Evolutionary conservation across 2,329 filamentous ascomycete genomes (phyloP).

Genomic region (Phyllosticta citriasiana): DNA sequence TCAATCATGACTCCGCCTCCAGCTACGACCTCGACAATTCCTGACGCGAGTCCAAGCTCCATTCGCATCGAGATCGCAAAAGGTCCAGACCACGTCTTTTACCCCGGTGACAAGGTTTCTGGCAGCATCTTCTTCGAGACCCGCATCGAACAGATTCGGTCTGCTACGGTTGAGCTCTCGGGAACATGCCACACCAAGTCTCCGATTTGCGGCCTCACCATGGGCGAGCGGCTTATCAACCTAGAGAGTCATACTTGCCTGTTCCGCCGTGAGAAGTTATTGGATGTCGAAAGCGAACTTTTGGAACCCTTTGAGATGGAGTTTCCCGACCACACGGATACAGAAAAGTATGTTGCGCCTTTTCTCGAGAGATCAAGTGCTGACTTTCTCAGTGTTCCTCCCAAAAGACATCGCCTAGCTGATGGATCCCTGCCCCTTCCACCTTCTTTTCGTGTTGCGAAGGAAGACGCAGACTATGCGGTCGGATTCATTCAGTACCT

Average conservation of each 20-base stretch:
- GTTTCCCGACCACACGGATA: background rate
- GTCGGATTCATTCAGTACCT: background rate
- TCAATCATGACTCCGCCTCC: background rate
- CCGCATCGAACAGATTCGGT: background rate
- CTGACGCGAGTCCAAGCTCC: background rate
- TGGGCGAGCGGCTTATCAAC: background rate
- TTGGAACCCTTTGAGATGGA: background rate
- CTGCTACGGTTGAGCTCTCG: background rate
- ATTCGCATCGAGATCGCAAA: background rate
- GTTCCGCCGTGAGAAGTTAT: background rate
- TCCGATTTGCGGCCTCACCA: too few relatives aligned
- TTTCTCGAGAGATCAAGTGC: background rate
- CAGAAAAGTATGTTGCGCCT: background rate
- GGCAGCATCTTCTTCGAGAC: background rate
- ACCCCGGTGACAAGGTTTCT: background rate
- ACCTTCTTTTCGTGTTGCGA: background rate
- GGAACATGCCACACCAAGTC: background rate
- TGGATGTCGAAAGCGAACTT: background rate
- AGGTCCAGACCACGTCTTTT: background rate
- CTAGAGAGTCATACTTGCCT: background rate
- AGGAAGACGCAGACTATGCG: background rate
- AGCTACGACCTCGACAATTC: background rate
- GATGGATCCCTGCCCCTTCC: background rate
- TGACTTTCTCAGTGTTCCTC: background rate
- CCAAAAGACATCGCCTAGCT: background rate